These are phyloP conservation scores for Tricholoma sp. DNA, from an alignment of 768 basidiomycete species.

Conservation along the genomic window DNA sequence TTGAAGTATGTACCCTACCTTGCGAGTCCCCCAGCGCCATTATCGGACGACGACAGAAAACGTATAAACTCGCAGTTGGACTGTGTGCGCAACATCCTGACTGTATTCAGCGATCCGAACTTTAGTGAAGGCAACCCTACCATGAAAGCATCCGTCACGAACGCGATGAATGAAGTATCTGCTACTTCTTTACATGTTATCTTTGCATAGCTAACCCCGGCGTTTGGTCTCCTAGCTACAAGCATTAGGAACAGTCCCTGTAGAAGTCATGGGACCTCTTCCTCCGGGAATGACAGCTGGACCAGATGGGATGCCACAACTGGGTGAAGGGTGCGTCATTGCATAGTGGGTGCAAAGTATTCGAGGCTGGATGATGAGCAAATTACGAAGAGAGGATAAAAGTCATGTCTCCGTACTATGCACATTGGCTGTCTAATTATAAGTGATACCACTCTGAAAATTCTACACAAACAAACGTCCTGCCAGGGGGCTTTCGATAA, in stretches of 20 bases:
- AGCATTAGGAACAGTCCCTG: conserved; percentile 68
- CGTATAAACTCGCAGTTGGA: conserved; percentile 60
- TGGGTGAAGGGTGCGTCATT: conserved; percentile 1
- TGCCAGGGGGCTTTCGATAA: no score
- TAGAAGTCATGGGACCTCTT: conserved; percentile 79
- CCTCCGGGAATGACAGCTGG: conserved; percentile 64
- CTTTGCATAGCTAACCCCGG: background rate
- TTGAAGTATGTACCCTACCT: conserved; percentile 77
- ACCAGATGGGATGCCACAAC: conserved; percentile 34
- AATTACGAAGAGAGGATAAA: background rate
- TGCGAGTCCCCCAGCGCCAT: conserved; percentile 41
- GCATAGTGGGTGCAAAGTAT: background rate
- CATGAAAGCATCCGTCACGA: conserved; percentile 44
- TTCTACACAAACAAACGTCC: no score
- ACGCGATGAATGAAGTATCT: conserved; percentile 74
- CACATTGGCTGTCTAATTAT: background rate
- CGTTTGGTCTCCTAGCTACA: conserved; percentile 55
- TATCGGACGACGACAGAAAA: conserved; percentile 54
- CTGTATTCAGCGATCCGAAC: conserved; percentile 55
- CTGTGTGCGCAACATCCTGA: conserved; percentile 54
- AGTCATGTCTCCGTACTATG: background rate
- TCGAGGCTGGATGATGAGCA: background rate
- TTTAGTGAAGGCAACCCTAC: conserved; percentile 54
- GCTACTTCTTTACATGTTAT: background rate
- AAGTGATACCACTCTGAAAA: no score